Conservation (phyloP, 2,329 filamentous ascomycete species). For the Torrubiella hemipterigena region DNA sequence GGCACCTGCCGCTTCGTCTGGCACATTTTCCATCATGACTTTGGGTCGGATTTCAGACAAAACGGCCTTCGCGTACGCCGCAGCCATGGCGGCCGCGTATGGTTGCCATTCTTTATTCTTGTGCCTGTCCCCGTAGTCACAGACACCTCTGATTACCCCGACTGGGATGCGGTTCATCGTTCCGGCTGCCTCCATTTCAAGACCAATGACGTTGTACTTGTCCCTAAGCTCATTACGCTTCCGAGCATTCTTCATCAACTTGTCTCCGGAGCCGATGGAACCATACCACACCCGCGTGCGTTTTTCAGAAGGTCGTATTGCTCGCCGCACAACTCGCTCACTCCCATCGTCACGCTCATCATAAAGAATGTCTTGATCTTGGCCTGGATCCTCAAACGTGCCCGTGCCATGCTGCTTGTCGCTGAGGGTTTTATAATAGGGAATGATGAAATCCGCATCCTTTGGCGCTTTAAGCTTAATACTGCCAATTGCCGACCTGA, state of each 20-base stretch:
- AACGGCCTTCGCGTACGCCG: conserved; percentile 15
- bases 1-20: too few species aligned
- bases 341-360: conserved; percentile 3
- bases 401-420: conserved; percentile 11
- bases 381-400: conserved; percentile 19
- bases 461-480: conserved; percentile 15
- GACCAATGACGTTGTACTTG: conserved; percentile 14
- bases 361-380: conserved; percentile 15
- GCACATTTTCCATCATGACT: too few species aligned
- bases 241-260: conserved; percentile 13
- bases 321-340: conserved; percentile 6
- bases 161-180: conserved; percentile 16
- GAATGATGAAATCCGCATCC: conserved; percentile 11
- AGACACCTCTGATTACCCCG: conserved; percentile 17
- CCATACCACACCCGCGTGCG: conserved; percentile 22
- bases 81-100: conserved; percentile 19
- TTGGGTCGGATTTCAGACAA: conserved; percentile 9
- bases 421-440: conserved; percentile 13
- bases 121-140: conserved; percentile 18
- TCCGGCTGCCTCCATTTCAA: conserved; percentile 20
- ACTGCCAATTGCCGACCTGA: conserved; percentile 20
- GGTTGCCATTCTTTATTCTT: conserved; percentile 20
- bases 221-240: conserved; percentile 13
- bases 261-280: conserved; percentile 16
- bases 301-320: conserved; percentile 6